Conservation (phyloP, 2,329 filamentous ascomycete genomes). For the Acarospora socialis region DNA sequence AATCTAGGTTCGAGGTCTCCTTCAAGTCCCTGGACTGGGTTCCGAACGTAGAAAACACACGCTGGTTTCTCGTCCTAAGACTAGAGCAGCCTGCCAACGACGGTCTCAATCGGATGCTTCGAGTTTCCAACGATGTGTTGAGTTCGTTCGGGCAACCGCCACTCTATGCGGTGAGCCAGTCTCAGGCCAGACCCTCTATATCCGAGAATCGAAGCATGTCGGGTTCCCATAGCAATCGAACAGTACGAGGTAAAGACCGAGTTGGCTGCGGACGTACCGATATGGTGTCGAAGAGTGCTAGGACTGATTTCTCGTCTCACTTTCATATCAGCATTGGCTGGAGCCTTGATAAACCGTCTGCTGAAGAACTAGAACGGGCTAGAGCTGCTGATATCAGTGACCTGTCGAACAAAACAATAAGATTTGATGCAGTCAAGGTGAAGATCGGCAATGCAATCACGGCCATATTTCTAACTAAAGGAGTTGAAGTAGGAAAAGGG, state of each 20-base stretch:
- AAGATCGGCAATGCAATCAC: constrained; percentile 30
- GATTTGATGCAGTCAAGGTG: constrained; percentile 31
- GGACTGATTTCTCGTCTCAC: constrained; percentile 39
- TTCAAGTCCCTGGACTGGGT: constrained; percentile 47
- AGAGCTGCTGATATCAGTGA: constrained; percentile 10
- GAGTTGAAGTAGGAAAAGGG: constrained; percentile 13
- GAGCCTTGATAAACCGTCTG: constrained; percentile 46
- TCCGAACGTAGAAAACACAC: constrained; percentile 49
- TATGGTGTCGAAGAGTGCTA: no score
- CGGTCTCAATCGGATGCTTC: constrained; percentile 48
- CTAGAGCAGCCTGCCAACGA: constrained; percentile 37
- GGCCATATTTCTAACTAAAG: constrained; percentile 18
- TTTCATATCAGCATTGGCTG: constrained; percentile 90
- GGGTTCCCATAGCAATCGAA: no score
- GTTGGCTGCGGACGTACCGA: constrained; percentile 11
- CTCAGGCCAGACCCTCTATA: constrained; percentile 14
- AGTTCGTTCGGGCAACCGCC: constrained; percentile 48
- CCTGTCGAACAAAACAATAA: constrained; percentile 14
- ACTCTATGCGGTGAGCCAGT: constrained; percentile 41
- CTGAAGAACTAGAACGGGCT: constrained; percentile 29
- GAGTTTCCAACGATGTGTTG: constrained; percentile 50
- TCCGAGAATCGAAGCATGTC: no score
- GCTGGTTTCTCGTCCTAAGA: constrained; percentile 73
- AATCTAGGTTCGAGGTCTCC: constrained; percentile 33
- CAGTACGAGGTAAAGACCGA: no score